These are phyloP conservation scores for Narthecium ossifragum DNA, from an alignment of 106 monocot genomes.

Conservation along the genomic window DNA sequence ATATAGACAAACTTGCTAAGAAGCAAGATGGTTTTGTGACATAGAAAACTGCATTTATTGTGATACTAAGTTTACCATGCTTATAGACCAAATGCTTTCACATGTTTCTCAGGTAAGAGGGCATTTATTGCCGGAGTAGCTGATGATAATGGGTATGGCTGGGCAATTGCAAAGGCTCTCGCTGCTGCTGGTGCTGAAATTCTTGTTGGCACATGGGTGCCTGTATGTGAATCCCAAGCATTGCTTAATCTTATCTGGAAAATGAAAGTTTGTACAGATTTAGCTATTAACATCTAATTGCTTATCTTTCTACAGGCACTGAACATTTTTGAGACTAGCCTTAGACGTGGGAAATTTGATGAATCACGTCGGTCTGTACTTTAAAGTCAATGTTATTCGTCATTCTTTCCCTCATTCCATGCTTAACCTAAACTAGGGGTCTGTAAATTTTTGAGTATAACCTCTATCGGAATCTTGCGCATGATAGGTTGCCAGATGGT, in stretches of 20 bases:
- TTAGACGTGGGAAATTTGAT: conserved; percentile 92
- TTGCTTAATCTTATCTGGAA: no score
- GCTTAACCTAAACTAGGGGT: no score
- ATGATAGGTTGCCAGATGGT: conserved; percentile 74
- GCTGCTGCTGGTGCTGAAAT: conserved; percentile 98
- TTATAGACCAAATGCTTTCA: neutral
- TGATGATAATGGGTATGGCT: conserved; percentile 99
- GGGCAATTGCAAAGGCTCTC: conserved; percentile 98
- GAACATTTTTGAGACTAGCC: conserved; percentile 94
- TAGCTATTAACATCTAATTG: no score
- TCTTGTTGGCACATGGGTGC: conserved; percentile 98
- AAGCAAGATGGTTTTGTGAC: neutral
- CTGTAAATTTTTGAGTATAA: no score
- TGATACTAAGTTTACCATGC: neutral
- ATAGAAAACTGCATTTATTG: neutral
- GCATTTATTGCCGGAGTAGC: conserved; percentile 98
- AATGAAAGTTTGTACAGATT: no score
- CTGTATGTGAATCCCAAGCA: conserved; percentile 69
- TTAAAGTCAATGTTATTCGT: neutral
- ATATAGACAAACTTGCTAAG: no score
- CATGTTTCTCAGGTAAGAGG: conserved; percentile 57
- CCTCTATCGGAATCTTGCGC: no score
- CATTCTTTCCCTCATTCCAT: no score
- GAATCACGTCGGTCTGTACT: conserved; percentile 61
- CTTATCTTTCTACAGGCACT: conserved; percentile 45